Conservation (phyloP, 1,284 basidiomycete genomes). For the Pterula multifida region DNA sequence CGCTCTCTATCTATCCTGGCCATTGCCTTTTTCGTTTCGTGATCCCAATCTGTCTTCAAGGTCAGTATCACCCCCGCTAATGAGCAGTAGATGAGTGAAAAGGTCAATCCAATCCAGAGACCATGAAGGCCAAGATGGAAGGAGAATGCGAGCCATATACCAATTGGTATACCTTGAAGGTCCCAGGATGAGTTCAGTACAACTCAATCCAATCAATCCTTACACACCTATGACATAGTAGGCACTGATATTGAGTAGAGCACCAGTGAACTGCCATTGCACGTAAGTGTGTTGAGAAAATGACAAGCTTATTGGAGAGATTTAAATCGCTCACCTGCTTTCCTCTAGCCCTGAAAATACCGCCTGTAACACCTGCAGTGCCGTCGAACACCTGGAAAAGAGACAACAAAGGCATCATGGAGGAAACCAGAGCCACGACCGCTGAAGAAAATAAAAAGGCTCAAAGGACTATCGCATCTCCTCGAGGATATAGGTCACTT, state of each 20-base stretch:
- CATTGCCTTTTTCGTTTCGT: constrained; percentile 46
- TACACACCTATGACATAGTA: constrained; percentile 48
- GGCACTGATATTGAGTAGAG: constrained; percentile 53
- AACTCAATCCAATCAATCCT: not conserved
- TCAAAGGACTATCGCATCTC: not conserved
- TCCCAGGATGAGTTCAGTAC: constrained; percentile 1
- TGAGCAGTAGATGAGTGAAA: constrained; percentile 44
- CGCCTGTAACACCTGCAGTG: constrained; percentile 53
- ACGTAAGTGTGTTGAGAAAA: too few relatives aligned
- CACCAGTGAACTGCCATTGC: constrained; percentile 45
- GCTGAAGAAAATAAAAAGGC: constrained; percentile 18
- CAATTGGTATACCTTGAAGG: constrained; percentile 43
- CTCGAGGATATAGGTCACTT: constrained; percentile 9
- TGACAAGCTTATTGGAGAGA: too few relatives aligned
- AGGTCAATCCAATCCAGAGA: constrained; percentile 56
- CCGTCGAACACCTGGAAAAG: constrained; percentile 79
- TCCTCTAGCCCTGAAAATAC: constrained; percentile 70
- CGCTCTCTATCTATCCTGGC: constrained; percentile 29
- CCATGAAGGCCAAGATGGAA: constrained; percentile 39
- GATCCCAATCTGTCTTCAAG: constrained; percentile 47
- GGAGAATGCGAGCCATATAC: constrained; percentile 51
- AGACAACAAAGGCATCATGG: constrained; percentile 65
- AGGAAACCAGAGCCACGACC: constrained; percentile 55
- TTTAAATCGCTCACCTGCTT: constrained; percentile 35
- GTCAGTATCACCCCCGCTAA: constrained; percentile 37